These are phyloP conservation scores for Backusella luteola DNA, from an alignment of 192 early-diverging fungal species.

Conservation along the genomic window DNA sequence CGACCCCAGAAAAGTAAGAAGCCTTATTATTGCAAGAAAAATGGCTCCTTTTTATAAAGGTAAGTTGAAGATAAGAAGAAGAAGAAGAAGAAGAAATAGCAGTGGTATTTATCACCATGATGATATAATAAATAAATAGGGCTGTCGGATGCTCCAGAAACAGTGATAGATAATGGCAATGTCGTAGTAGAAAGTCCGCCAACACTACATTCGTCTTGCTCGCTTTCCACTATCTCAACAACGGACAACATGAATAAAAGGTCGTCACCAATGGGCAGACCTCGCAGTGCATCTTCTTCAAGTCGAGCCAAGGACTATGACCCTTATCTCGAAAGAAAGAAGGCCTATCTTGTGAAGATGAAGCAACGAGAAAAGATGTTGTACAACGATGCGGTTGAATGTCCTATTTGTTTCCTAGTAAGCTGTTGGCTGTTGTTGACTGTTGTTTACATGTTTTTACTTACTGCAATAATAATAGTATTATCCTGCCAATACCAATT, in stretches of 20 bases:
- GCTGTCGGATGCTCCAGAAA: conserved; percentile 32
- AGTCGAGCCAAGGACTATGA: conserved; percentile 16
- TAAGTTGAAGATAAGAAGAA: conserved; percentile 37
- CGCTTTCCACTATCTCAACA: neutral
- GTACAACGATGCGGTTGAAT: conserved; percentile 75
- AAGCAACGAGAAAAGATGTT: conserved; percentile 40
- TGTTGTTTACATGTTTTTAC: neutral
- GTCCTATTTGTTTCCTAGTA: conserved; percentile 94
- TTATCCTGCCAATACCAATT: conserved; percentile 91
- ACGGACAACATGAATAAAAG: neutral
- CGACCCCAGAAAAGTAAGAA: conserved; percentile 67
- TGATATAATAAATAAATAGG: conserved; percentile 22
- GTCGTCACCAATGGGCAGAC: neutral
- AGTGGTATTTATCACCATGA: neutral
- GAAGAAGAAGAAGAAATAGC: conserved; percentile 13
- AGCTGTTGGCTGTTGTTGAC: neutral
- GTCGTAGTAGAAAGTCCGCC: conserved; percentile 13
- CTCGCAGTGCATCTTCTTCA: conserved; percentile 25
- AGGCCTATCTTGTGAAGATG: conserved; percentile 18
- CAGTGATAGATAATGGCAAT: conserved; percentile 1
- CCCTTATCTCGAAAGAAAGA: conserved; percentile 25
- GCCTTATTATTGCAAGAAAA: conserved; percentile 70
- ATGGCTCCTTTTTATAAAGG: conserved; percentile 91
- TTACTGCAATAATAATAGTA: conserved; percentile 42
- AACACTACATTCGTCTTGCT: conserved; percentile 16